Percentiles rank a stretch among this genome's conserved stretches.
Conservation (phyloP, 805 yeast genomes). For the Starmera caribaea region DNA sequence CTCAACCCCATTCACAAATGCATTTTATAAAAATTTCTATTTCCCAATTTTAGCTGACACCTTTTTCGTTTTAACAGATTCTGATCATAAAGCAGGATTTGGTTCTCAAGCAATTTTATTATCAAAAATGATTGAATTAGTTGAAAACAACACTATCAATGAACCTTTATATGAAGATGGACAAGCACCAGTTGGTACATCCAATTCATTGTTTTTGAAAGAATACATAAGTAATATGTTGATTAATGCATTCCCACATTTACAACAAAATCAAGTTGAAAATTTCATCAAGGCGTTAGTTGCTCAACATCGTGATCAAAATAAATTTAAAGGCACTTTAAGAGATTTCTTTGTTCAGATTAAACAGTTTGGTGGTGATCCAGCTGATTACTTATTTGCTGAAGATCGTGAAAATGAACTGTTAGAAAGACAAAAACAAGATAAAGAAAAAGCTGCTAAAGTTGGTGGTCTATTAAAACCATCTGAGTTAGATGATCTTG, state of each 20-base stretch:
- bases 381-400: conserved; percentile 88
- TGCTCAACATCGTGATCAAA: conserved; percentile 60
- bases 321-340: conserved; percentile 70
- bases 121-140: conserved; percentile 74
- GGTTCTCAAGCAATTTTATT: conserved; percentile 77
- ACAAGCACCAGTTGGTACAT: conserved; percentile 77
- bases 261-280: conserved; percentile 73
- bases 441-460: conserved; percentile 72
- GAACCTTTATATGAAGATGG: conserved; percentile 75
- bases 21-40: conserved; percentile 81
- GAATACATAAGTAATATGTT: conserved; percentile 78
- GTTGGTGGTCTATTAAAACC: conserved; percentile 95
- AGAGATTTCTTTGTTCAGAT: conserved; percentile 96
- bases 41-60: conserved; percentile 87
- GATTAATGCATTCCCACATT: conserved; percentile 84
- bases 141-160: conserved; percentile 63
- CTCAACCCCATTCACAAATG: conserved; percentile 60
- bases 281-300: conserved; percentile 75
- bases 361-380: conserved; percentile 91
- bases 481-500: conserved; percentile 74
- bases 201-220: conserved; percentile 69
- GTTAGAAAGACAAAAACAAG: conserved; percentile 55
- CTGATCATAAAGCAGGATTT: conserved; percentile 97
- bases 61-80: conserved; percentile 87
- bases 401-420: conserved; percentile 82